phyloP scores from a whole-genome alignment of 2,329 filamentous ascomycete genomes.

The Exophiala xenobiotica region DNA sequence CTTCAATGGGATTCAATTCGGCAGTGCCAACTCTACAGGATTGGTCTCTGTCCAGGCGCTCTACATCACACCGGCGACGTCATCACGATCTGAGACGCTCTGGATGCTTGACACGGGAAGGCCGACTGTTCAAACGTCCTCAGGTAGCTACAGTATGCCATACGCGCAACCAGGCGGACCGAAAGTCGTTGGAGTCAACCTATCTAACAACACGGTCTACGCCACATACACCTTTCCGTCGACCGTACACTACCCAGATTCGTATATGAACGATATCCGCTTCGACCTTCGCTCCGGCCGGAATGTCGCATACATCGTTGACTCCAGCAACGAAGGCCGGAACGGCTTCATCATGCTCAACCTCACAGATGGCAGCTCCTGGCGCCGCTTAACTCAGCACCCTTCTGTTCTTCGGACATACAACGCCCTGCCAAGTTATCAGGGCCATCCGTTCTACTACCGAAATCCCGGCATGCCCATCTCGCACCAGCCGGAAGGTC shows the following conservation, averaged over 20 bases:
- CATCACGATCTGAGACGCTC: slow-evolving; percentile 41
- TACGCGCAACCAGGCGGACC: slow-evolving; percentile 48
- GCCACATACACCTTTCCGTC: slow-evolving; percentile 45
- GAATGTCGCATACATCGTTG: slow-evolving; percentile 48
- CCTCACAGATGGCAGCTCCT: slow-evolving; percentile 26
- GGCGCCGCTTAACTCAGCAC: slow-evolving; percentile 27
- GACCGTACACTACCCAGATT: slow-evolving; percentile 46
- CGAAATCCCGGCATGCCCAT: slow-evolving; percentile 27
- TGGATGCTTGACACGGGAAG: slow-evolving; percentile 49
- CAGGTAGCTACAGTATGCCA: slow-evolving; percentile 41
- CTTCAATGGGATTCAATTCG: slow-evolving; percentile 45
- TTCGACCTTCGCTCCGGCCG: slow-evolving; percentile 46
- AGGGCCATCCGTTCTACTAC: slow-evolving; percentile 38
- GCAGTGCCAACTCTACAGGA: slow-evolving; percentile 42
- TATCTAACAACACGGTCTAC: slow-evolving; percentile 42
- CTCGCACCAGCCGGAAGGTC: slow-evolving; percentile 35
- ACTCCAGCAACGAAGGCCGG: slow-evolving; percentile 48
- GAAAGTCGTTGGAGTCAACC: slow-evolving; percentile 45
- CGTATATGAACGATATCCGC: slow-evolving; percentile 49
- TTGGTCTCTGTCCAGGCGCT: slow-evolving; percentile 49
- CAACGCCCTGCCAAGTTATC: slow-evolving; percentile 37
- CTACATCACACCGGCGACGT: slow-evolving; percentile 43
- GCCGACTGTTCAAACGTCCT: slow-evolving; percentile 42
- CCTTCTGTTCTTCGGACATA: slow-evolving; percentile 30
- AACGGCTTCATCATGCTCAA: slow-evolving; percentile 46